Evolutionary conservation across 257 asterid genomes (phyloP), one percentile per base, ranked within the genome.

Genomic region (Ilex asprella): DNA sequence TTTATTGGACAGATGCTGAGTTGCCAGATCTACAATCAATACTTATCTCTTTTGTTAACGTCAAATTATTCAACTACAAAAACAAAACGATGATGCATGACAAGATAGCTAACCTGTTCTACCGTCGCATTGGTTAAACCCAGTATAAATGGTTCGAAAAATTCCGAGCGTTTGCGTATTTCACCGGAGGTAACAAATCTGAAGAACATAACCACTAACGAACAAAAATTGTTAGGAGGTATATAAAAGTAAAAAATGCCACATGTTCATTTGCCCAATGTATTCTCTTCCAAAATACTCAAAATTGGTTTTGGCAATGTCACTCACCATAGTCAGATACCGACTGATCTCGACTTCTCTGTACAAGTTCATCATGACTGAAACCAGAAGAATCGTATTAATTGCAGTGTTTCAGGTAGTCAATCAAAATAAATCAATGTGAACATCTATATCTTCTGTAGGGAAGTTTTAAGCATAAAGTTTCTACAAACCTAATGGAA

Each of bases 161-260:
- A 92, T 75, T 83, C 97, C 0, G 96, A 75, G n/a, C 96, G 86
- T 74, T 78, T 92, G 76, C 79, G 84, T 61, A 92, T 82, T 76
- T 92, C 97, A 16, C 96, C 93, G 67, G 97, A 85, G n/a, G 97
- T 84, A 54, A 89, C 92, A 72, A 92, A 89, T 74, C 99, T 89
- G 87, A 92, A 85, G 88, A 93, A 93, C 99, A 93, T 93, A 59
- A 93, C 99, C 46, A 93, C 99, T 91, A 61, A 62, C 66, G 62
- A 73, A 70, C 74, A 67, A 63, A 68, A 12, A 31, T 31, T 5
- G 30, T 80, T 75, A 78, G 78, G 63, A 12, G 31, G 35, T 56
- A 58, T 53, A 14, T 7, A 14, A 35, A 35, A 8, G 41, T 35
- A 46, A 16, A 61, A 55, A 47, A 31, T 30, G 43, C 35, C 58